Base-by-base conservation (phyloP, 306 rosid genomes). In the Castanea sativa region DNA sequence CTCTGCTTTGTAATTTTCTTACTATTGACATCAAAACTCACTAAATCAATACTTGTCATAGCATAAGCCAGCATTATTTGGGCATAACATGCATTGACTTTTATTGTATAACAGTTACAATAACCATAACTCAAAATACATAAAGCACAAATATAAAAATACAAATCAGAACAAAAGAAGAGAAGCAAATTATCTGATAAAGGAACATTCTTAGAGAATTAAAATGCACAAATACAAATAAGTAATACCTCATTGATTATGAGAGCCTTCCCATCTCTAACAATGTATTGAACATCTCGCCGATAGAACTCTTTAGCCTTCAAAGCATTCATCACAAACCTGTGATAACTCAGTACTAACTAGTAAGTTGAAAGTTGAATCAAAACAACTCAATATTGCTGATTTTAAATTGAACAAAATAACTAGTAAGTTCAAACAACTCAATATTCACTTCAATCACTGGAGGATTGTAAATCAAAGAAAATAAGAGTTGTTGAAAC, bases 251-350 rank as follows among this genome's bases (percentile, higher is more conserved):
- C 99, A 64, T 94, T 94, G 81, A 92, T 92, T 75, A 94, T 94
- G 85, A 92, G 88, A 85, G 99, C 99, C 89, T 92, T 90, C 82
- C 97, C 99, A 83, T 91, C 92, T 86, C 93, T 91, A 32, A 94
- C 97, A 57, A 92, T 91, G 88, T 94, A 94, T 78, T 94, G 95
- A 84, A 92, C 97, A 87, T 92, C 97, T 25, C 76, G 92, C 55
- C 93, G 91, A 78, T 91, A 94, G 86, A 94, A 94, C 78, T 94
- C 99, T 86, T 94, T 94, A 84, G 99, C 97, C 82, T 94, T 94
- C 79, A 94, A 67, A 29, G 97, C 99, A 86, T 94, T 94, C 89
- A 94, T 88, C 88, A 92, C 97, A 89, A 94, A 92, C 81, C 99
- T 94, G 90, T 90, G 83, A 85, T 78, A 82, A 85, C 51, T 80